Conservation (phyloP, 768 basidiomycete genomes). For the Boletus pseudopeckii region DNA sequence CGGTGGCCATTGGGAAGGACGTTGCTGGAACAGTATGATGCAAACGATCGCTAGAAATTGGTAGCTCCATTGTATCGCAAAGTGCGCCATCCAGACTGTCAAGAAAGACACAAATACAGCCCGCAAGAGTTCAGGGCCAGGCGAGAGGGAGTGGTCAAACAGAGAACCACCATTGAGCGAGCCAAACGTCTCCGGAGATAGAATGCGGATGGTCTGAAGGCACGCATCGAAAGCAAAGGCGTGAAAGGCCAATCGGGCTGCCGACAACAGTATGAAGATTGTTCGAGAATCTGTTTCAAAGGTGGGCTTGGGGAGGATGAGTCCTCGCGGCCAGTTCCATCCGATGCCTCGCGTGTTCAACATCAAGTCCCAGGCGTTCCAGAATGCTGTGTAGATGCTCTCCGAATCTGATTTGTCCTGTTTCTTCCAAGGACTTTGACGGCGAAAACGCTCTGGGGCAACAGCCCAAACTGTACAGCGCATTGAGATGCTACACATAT, state of each 20-base stretch:
- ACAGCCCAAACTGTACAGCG: constrained; percentile 18
- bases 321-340: constrained; percentile 23
- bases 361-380: constrained; percentile 28
- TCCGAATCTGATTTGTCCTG: background rate
- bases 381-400: constrained; percentile 11
- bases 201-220: constrained; percentile 13
- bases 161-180: constrained; percentile 35
- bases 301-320: constrained; percentile 12
- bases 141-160: constrained; percentile 33
- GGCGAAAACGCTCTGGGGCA: constrained; percentile 10
- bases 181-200: constrained; percentile 40
- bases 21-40: constrained; percentile 43
- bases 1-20: constrained; percentile 57
- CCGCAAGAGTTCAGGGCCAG: constrained; percentile 33
- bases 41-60: constrained; percentile 41
- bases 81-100: constrained; percentile 44
- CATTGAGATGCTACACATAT: constrained; percentile 13
- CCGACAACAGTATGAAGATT: constrained; percentile 14
- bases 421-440: background rate
- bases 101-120: constrained; percentile 43
- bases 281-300: constrained; percentile 15
- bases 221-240: constrained; percentile 10
- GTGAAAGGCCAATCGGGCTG: background rate
- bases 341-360: constrained; percentile 22
- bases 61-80: constrained; percentile 43